Evolutionary conservation across 2,329 filamentous ascomycete genomes (phyloP).

Genomic region (Colletotrichum tamarilloi): DNA sequence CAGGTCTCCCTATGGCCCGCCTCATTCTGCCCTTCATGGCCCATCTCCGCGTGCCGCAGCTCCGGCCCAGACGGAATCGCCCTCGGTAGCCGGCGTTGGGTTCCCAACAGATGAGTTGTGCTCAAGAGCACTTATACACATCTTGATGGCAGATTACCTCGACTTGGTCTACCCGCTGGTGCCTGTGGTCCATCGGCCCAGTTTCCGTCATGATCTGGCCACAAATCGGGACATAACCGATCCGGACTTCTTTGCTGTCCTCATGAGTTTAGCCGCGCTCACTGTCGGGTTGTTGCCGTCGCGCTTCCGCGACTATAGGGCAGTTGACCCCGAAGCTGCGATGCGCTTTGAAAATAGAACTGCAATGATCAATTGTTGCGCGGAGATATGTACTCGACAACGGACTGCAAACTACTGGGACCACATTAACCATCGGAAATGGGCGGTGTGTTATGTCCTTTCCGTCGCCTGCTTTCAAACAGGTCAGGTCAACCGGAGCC

Average conservation of each 20-base stretch:
- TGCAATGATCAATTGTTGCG: conserved; percentile 41
- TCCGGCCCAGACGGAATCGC: neutral
- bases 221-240: conserved; percentile 39
- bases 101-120: conserved; percentile 42
- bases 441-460: conserved; percentile 46
- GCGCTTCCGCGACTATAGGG: conserved; percentile 40
- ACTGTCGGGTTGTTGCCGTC: conserved; percentile 42
- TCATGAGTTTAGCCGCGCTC: conserved; percentile 40
- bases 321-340: conserved; percentile 36
- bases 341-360: conserved; percentile 40
- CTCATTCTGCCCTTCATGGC: neutral
- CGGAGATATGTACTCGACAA: conserved; percentile 39
- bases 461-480: conserved; percentile 47
- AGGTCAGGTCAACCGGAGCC: conserved; percentile 47
- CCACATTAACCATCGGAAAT: conserved; percentile 46
- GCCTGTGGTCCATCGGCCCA: conserved; percentile 41
- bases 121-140: conserved; percentile 38
- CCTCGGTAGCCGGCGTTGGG: neutral
- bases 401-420: conserved; percentile 41
- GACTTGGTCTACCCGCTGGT: conserved; percentile 42
- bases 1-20: neutral
- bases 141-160: conserved; percentile 41
- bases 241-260: conserved; percentile 40
- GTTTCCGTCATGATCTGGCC: conserved; percentile 39
- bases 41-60: neutral